Percentiles rank a stretch among this genome's conserved stretches.
phyloP scores from a whole-genome alignment of 2,329 filamentous ascomycete species.

The Stemphylium vesicarium region DNA sequence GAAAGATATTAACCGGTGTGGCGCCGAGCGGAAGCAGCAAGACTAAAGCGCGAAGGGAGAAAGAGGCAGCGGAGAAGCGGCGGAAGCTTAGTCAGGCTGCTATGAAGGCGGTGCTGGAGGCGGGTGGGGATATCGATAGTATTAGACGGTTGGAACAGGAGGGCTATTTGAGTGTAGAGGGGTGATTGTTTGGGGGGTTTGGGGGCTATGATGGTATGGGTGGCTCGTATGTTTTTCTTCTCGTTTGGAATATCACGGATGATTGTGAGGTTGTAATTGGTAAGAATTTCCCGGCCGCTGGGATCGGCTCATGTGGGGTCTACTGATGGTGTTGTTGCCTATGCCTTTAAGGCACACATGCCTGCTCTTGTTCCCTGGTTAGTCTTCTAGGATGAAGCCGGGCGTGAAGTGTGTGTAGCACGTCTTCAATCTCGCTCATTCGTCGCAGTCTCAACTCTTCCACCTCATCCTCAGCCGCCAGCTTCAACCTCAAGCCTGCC shows the following conservation, averaged over 20 bases:
- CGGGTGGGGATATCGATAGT: constrained; percentile 67
- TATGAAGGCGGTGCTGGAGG: constrained; percentile 70
- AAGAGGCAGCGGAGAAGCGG: constrained; percentile 81
- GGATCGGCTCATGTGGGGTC: background rate
- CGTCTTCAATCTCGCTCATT: no score
- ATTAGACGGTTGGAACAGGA: constrained; percentile 53
- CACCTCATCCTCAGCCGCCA: constrained; percentile 16
- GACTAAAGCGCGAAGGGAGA: constrained; percentile 91
- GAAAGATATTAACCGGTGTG: constrained; percentile 83
- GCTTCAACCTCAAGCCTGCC: constrained; percentile 36
- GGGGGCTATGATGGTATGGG: background rate
- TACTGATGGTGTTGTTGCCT: background rate
- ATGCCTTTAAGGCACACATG: background rate
- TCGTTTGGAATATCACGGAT: background rate
- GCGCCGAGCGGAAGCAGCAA: constrained; percentile 90
- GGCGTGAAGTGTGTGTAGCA: no score
- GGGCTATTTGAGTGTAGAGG: constrained; percentile 44
- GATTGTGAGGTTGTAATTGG: background rate
- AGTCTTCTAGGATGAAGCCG: no score
- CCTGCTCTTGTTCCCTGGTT: no score
- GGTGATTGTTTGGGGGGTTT: background rate
- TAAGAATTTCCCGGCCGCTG: background rate
- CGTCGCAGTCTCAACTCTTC: no score
- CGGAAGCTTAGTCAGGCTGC: constrained; percentile 72
- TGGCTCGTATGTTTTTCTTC: background rate